Evolutionary conservation across 192 early-diverging fungal genomes (phyloP), one percentile per base, ranked within the genome.

Genomic region (Kickxella alabastrina): DNA sequence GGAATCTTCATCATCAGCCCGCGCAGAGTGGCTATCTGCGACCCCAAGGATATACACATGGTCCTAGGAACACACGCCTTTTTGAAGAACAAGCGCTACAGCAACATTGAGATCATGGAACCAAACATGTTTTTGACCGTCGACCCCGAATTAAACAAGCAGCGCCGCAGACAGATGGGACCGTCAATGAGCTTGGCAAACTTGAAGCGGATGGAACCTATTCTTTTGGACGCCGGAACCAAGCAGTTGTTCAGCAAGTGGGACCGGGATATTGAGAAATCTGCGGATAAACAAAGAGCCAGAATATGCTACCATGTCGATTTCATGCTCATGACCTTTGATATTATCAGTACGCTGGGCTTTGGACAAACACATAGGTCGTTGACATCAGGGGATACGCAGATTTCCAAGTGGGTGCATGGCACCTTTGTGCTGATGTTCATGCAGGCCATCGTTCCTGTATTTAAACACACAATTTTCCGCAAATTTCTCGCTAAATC

Each of bases 301-400:
- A 23, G 43, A 1, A 25, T 74, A n/a, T 48, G 50, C 52, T 74
- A 74, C 27, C 35, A 47, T 22, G 32, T 57, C 24, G 70, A 74
- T 14, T 67, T 67, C 40, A 41, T 43, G 36, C 51, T 62, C 0
- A 62, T 67, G 64, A 55, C 64, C 0, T 74, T 74, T 47, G 70
- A 74, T 24, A 32, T 74, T 0, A 74, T 74, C 10, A 39, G 59
- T 23, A 49, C 62, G 2, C 52, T 74, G 19, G 70, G 64, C 7
- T 74, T 67, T 38, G 70, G 70, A 0, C 49, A 62, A 7, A n/a
- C 52, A 10, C 62, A 67, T 15, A 43, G 66, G n/a, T 61, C 64
- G 22, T 46, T 76, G 45, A 26, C n/a, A n/a, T n/a, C n/a, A n/a
- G n/a, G n/a, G n/a, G n/a, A n/a, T n/a, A n/a, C n/a, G n/a, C n/a